Evolutionary conservation across 2,329 filamentous ascomycete genomes (phyloP).

Genomic region (Aureobasidium zeae): DNA sequence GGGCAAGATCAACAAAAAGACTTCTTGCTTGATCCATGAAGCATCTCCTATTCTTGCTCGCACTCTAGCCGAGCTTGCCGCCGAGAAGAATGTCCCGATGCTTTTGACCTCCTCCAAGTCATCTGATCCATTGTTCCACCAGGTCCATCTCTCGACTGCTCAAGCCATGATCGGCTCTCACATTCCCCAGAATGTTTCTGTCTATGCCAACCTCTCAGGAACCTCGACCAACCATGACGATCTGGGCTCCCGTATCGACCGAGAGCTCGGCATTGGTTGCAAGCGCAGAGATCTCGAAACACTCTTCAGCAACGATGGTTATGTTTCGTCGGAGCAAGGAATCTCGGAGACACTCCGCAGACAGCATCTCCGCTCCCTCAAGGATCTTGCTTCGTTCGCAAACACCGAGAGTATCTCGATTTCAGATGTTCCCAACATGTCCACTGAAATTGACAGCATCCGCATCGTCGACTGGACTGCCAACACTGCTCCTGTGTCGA

Average conservation of each 20-base stretch:
- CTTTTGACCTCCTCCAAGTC: conserved; percentile 1
- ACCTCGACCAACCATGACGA: background rate
- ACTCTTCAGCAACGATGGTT: background rate
- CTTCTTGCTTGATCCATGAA: background rate
- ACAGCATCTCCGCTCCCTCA: background rate
- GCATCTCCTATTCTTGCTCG: background rate
- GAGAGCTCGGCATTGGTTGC: background rate
- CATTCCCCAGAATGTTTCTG: background rate
- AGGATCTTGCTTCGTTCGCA: conserved; percentile 1
- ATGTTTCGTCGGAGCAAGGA: background rate
- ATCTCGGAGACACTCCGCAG: background rate
- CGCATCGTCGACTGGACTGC: background rate
- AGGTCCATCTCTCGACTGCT: background rate
- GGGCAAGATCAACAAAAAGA: background rate
- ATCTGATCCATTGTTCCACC: background rate
- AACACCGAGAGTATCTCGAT: background rate
- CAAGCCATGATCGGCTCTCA: background rate
- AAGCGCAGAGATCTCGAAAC: background rate
- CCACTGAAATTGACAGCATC: background rate
- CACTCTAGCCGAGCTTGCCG: background rate
- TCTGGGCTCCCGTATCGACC: background rate
- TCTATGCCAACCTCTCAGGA: background rate
- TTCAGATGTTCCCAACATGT: background rate
- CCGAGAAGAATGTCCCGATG: background rate
- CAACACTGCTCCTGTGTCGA: background rate